These are phyloP conservation scores for Physocladia obscura DNA, from an alignment of 192 early-diverging fungal genomes.

Conservation along the genomic window DNA sequence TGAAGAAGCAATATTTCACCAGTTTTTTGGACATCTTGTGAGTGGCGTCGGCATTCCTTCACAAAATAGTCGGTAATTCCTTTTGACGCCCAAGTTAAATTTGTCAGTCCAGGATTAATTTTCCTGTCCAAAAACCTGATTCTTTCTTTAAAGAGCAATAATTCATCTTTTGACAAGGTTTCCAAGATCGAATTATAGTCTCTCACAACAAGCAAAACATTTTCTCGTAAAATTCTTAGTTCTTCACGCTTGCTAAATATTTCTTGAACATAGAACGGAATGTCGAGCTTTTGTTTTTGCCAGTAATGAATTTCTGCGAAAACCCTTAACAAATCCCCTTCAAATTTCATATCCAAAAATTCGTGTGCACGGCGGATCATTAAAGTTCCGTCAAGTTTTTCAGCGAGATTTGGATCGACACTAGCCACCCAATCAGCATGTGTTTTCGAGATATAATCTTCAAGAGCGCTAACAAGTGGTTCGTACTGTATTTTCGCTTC, in stretches of 20 bases:
- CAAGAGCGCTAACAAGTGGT: constrained; percentile 46
- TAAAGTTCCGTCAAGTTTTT: constrained; percentile 49
- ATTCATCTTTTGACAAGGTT: constrained; percentile 54
- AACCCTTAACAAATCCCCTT: constrained; percentile 51
- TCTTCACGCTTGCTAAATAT: constrained; percentile 61
- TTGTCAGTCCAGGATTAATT: constrained; percentile 61
- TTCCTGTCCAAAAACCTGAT: constrained; percentile 66
- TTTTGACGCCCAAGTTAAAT: constrained; percentile 52
- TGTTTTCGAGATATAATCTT: constrained; percentile 62
- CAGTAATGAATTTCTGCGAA: constrained; percentile 61
- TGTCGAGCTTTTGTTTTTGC: constrained; percentile 62
- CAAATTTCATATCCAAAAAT: constrained; percentile 61
- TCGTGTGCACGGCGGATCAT: constrained; percentile 43
- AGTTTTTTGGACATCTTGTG: constrained; percentile 59
- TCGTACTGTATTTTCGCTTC: constrained; percentile 61
- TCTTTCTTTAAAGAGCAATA: constrained; percentile 56
- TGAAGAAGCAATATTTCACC: background rate
- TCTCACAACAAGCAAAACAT: constrained; percentile 61
- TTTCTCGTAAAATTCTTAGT: constrained; percentile 57
- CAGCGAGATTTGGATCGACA: constrained; percentile 37
- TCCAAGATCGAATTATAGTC: constrained; percentile 68
- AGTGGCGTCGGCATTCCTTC: constrained; percentile 62
- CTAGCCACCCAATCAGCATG: constrained; percentile 55
- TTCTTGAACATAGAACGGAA: constrained; percentile 65
- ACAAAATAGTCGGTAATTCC: constrained; percentile 68